These are phyloP conservation scores for Backusella parvicylindrica DNA, from an alignment of 192 early-diverging fungal genomes.

Conservation along the genomic window DNA sequence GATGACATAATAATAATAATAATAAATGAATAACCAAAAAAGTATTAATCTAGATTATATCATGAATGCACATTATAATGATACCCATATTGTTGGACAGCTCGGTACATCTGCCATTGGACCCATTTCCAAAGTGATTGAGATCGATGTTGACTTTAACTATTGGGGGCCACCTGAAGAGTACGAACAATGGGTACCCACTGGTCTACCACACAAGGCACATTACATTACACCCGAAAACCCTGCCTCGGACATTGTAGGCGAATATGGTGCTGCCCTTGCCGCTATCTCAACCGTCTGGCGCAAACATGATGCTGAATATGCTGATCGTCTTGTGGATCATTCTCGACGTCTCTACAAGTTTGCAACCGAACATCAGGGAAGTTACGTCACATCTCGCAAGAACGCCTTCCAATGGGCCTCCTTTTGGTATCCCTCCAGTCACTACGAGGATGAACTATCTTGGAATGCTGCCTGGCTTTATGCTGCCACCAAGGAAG, in stretches of 20 bases:
- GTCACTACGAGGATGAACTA: slow-evolving; percentile 49
- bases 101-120: slow-evolving; percentile 27
- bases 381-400: slow-evolving; percentile 32
- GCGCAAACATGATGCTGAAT: slow-evolving; percentile 42
- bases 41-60: slow-evolving; percentile 40
- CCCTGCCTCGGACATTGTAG: slow-evolving; percentile 33
- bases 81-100: slow-evolving; percentile 48
- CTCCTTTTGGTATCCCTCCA: slow-evolving; percentile 47
- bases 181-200: slow-evolving; percentile 41
- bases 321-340: slow-evolving; percentile 40
- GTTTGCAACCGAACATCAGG: slow-evolving; percentile 36
- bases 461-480: slow-evolving; percentile 58
- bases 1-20: neutral
- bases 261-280: slow-evolving; percentile 54
- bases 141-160: slow-evolving; percentile 46
- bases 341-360: slow-evolving; percentile 46
- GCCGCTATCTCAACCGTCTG: slow-evolving; percentile 51
- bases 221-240: slow-evolving; percentile 31
- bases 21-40: neutral
- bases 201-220: slow-evolving; percentile 29
- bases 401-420: slow-evolving; percentile 39
- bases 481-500: slow-evolving; percentile 45
- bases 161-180: slow-evolving; percentile 56
- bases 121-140: slow-evolving; percentile 28
- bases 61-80: slow-evolving; percentile 53